Evolutionary conservation across 2,329 filamentous ascomycete genomes (phyloP).

Genomic region (Scortechinia acanthostroma): DNA sequence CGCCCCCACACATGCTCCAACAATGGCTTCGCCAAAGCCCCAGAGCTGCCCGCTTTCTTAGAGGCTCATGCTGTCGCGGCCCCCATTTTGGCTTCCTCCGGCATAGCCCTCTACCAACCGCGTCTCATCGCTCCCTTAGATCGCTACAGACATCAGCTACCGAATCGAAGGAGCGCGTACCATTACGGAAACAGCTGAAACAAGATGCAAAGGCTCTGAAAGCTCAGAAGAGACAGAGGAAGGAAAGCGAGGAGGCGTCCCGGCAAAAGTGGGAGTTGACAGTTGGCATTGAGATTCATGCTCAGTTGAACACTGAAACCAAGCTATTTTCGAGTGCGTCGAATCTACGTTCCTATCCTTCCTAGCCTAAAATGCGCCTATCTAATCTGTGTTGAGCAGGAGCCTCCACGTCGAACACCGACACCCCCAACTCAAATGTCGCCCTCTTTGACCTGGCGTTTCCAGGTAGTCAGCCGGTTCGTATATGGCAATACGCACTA

Average conservation of each 20-base stretch:
- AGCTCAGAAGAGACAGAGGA: neutral
- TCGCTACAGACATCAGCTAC: neutral
- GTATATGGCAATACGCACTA: neutral
- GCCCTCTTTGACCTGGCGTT: slow-evolving; percentile 82
- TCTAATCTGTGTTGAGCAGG: neutral
- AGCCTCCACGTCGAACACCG: slow-evolving; percentile 46
- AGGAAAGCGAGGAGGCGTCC: neutral
- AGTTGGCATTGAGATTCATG: slow-evolving; percentile 94
- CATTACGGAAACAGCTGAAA: neutral
- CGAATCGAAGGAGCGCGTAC: neutral
- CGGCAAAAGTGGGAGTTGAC: slow-evolving; percentile 71
- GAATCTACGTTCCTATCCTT: neutral
- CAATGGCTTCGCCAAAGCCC: neutral
- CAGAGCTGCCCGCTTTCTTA: neutral
- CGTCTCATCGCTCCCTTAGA: neutral
- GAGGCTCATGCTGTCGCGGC: no score
- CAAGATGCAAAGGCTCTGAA: neutral
- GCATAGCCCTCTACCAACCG: neutral
- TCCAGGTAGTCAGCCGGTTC: slow-evolving; percentile 75
- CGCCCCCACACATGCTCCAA: neutral
- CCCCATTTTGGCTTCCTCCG: neutral
- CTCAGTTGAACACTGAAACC: slow-evolving; percentile 78
- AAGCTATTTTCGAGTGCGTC: slow-evolving; percentile 80
- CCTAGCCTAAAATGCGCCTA: neutral
- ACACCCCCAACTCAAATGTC: slow-evolving; percentile 76